phyloP scores from a whole-genome alignment of 805 yeast species.

The Starmerella davenportii region DNA sequence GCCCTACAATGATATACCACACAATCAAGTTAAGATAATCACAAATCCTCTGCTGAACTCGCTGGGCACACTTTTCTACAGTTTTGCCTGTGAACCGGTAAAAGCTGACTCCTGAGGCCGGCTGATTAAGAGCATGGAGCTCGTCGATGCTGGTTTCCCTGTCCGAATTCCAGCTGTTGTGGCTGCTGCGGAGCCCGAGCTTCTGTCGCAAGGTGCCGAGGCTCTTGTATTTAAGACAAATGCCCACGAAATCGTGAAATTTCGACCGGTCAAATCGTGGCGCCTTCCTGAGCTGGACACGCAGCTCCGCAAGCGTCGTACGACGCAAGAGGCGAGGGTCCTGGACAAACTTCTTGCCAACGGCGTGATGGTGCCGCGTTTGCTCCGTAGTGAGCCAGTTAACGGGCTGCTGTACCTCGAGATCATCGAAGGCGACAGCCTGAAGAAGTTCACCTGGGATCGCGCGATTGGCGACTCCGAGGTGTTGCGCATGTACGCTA shows the following conservation, averaged over 20 bases:
- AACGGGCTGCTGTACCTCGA: conserved; percentile 87
- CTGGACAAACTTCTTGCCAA: conserved; percentile 34
- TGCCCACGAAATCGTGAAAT: conserved; percentile 41
- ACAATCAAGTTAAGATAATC: too few relatives aligned
- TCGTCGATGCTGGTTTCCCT: conserved; percentile 8
- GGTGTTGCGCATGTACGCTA: conserved; percentile 6
- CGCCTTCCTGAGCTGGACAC: conserved; percentile 71
- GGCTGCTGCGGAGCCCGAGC: conserved; percentile 5
- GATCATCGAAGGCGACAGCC: conserved; percentile 34
- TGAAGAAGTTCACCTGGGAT: conserved; percentile 25
- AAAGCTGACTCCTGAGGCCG: too few relatives aligned
- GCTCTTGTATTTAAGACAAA: conserved; percentile 13
- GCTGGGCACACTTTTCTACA: too few relatives aligned
- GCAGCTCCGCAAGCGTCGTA: conserved; percentile 58
- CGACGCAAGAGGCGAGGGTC: conserved; percentile 68
- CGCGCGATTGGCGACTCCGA: conserved; percentile 3
- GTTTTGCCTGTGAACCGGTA: too few relatives aligned
- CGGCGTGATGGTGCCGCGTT: conserved; percentile 50
- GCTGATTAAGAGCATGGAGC: not conserved
- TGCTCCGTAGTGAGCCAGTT: conserved; percentile 57
- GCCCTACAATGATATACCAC: too few relatives aligned
- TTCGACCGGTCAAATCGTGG: conserved; percentile 77
- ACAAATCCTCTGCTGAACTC: too few relatives aligned
- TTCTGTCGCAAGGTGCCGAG: conserved; percentile 19
- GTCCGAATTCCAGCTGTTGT: conserved; percentile 12